Evolutionary conservation across 2,329 filamentous ascomycete genomes (phyloP), one percentile per base, ranked within the genome.

Genomic region (Ophiocordyceps camponoti-leonardi): DNA sequence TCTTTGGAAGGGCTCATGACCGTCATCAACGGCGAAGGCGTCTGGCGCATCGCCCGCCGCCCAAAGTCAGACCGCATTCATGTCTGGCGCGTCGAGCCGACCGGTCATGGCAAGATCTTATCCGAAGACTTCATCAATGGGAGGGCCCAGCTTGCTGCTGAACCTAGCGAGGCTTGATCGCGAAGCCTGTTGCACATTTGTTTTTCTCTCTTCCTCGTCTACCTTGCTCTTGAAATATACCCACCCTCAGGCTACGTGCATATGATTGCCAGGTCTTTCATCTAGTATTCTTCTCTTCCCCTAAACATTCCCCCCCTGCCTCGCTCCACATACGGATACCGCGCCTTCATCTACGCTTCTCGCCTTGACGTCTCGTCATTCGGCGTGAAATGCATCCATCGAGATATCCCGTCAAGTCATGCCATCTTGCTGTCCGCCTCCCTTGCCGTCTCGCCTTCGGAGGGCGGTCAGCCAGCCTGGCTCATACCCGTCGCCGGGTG

Each of bases 41-140:
- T 93, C 2, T 96, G 86, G 83, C 76, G 80, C 49, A 85, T 98
- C 55, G 68, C 76, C 43, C 75, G 86, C 48, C 67, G 62, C 45
- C 75, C 81, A 45, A 74, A 75, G 37, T 73, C 75, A 0, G 68
- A 74, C 2, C 61, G 65, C 6, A 83, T 96, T 48, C 83, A 92
- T 53, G 73, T 94, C 1, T 82, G 75, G 61, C 79, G 75, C 56
- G 65, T 87, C 5, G 77, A 85, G 53, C 82, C 86, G 51, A 75
- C 74, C 1, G 86, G 86, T 0, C 78, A 84, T 50, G 86, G 86
- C 0, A 70, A 74, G 22, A 86, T 94, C 43, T 65, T 94, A 39
- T 84, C 82, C 3, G 73, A 80, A 20, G 76, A 83, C 14, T 94
- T 94, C 57, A 72, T 83, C 54, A 73, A 80, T 49, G 94, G 86